These are phyloP conservation scores for Trichosporon sp. DNA, from an alignment of 1,284 basidiomycete genomes.

Conservation along the genomic window DNA sequence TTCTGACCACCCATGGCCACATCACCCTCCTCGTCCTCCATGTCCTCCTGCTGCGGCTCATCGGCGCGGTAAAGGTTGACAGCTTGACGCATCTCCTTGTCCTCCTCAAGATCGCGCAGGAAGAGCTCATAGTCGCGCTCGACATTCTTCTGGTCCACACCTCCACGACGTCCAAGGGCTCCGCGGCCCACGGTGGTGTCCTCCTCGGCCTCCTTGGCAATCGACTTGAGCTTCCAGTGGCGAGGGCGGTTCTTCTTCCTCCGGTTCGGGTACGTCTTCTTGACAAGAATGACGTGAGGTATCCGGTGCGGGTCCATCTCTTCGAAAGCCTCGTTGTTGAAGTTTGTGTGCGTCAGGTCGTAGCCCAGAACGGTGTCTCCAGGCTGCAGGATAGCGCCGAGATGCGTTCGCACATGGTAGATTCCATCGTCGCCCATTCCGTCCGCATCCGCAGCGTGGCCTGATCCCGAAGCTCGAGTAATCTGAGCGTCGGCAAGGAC, in stretches of 20 bases:
- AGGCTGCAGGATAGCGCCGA: slow-evolving; percentile 89
- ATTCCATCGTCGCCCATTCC: slow-evolving; percentile 62
- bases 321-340: slow-evolving; percentile 84
- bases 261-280: slow-evolving; percentile 92
- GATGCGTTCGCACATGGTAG: slow-evolving; percentile 92
- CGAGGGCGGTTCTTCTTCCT: slow-evolving; percentile 83
- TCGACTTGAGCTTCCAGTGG: slow-evolving; percentile 84
- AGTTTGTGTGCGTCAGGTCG: slow-evolving; percentile 81
- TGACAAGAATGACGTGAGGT: slow-evolving; percentile 88
- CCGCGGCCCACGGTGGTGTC: slow-evolving; percentile 65
- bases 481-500: slow-evolving; percentile 93
- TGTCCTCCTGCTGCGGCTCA: slow-evolving; percentile 23
- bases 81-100: slow-evolving; percentile 80
- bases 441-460: slow-evolving; percentile 42
- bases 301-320: slow-evolving; percentile 65
- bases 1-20: slow-evolving; percentile 43
- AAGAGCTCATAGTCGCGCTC: slow-evolving; percentile 96
- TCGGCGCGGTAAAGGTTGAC: slow-evolving; percentile 82
- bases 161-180: slow-evolving; percentile 81
- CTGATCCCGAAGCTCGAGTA: slow-evolving; percentile 65
- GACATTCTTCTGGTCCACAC: slow-evolving; percentile 85
- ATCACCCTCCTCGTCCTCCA: slow-evolving; percentile 45
- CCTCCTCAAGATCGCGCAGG: slow-evolving; percentile 91
- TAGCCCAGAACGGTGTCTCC: slow-evolving; percentile 92
- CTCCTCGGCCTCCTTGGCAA: slow-evolving; percentile 83